Conservation (phyloP, 75 land plant species). For the Adiantum capillusveneris region DNA sequence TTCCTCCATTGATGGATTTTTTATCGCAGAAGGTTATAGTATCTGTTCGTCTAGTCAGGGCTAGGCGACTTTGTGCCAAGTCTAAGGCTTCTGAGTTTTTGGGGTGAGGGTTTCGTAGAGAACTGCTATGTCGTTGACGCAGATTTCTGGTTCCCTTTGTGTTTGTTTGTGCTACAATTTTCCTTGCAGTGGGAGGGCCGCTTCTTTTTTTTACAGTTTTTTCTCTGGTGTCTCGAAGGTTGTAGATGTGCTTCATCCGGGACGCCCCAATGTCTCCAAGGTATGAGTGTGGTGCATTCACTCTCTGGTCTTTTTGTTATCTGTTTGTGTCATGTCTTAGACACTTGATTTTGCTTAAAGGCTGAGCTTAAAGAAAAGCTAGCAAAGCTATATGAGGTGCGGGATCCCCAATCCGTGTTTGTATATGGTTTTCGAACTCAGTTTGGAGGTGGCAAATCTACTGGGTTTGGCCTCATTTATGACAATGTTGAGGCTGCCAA, state of each 20-base stretch:
- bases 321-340: neutral
- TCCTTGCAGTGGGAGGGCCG: too few relatives aligned
- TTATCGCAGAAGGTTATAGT: too few relatives aligned
- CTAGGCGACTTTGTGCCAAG: too few relatives aligned
- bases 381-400: conserved; percentile 40
- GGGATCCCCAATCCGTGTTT: conserved; percentile 44
- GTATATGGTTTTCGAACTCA: conserved; percentile 52
- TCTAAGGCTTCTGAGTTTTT: too few relatives aligned
- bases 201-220: too few relatives aligned
- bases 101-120: too few relatives aligned
- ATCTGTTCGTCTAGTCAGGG: too few relatives aligned
- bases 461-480: conserved; percentile 57
- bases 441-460: conserved; percentile 65
- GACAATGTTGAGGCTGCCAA: conserved; percentile 45
- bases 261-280: conserved; percentile 78
- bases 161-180: too few relatives aligned
- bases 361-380: conserved; percentile 55
- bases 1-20: too few relatives aligned
- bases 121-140: too few relatives aligned
- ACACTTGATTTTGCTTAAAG: conserved; percentile 12
- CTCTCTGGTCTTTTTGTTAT: neutral
- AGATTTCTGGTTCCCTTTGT: too few relatives aligned
- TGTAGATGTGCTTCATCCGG: conserved; percentile 73
- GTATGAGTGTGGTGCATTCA: conserved; percentile 14
- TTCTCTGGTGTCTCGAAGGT: conserved; percentile 20